Base-by-base conservation (phyloP, 1,284 basidiomycete genomes). In the Ceratobasidium sp. region DNA sequence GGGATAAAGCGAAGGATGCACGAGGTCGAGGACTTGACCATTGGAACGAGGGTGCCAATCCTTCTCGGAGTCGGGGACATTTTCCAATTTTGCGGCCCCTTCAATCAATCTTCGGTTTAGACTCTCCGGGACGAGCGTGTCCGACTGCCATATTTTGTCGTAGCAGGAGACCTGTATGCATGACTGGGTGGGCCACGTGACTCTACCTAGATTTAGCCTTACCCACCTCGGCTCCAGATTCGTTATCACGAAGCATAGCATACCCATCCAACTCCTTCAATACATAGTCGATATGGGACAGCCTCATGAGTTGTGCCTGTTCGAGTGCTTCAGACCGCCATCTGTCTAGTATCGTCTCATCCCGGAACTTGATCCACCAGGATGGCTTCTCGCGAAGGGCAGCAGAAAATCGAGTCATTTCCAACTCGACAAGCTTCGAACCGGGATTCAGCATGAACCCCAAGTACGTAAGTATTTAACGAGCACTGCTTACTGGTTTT, bases 191-290 rank as follows among this genome's bases (percentile, higher is more conserved):
- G 32, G 52, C 28, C n/a, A n/a, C 32, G 18, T 28, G 9, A 16
- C 0, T n/a, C 16, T 28, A 16, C 5, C 1, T 1, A 2, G n/a
- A 53, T 14, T 34, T 21, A 36, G 41, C 9, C 57, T 39, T 41
- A 18, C 72, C 9, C 32, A 82, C 85, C 84, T 85, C 65, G 23
- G 58, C 59, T 53, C 76, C 69, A 61, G 80, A 77, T 4, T 76
- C 72, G 34, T 80, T 78, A 71, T 86, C 84, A 46, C 83, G 77
- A 3, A 87, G 78, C 9, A 78, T 74, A 45, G 80, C 82, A 75
- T 87, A 87, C 0, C 85, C 85, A 6, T 74, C 76, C 6, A 87
- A 78, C 76, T 88, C 86, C 69, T 85, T 84, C 5, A 87, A 76
- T 34, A 86, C 82, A 79, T 86, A 87, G 12, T 82, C 73, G 69